A percentile compares a stretch with the other conserved stretches of the same genome.
These are phyloP conservation scores for Trichosporon sp. DNA, from an alignment of 1,284 basidiomycete species.

Conservation along the genomic window DNA sequence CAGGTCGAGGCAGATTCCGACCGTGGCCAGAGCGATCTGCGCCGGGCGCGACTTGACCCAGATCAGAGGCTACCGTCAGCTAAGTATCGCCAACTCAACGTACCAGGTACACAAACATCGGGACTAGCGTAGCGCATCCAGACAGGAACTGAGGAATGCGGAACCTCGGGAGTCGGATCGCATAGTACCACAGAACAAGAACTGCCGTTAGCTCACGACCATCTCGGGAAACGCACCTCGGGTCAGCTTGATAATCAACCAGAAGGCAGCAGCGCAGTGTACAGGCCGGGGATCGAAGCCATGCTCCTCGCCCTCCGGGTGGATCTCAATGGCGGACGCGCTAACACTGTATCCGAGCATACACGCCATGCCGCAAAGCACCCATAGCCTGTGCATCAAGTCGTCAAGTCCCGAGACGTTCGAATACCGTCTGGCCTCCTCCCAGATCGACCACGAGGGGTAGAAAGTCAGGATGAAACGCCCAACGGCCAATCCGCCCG, in stretches of 20 bases:
- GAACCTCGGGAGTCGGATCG: slow-evolving; percentile 48
- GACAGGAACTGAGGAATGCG: slow-evolving; percentile 41
- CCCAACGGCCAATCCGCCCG: slow-evolving; percentile 38
- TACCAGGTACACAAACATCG: slow-evolving; percentile 51
- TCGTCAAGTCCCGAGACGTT: slow-evolving; percentile 55
- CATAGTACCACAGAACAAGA: slow-evolving; percentile 42
- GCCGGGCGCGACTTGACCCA: slow-evolving; percentile 41
- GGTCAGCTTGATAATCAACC: slow-evolving; percentile 44
- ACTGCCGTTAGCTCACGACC: slow-evolving; percentile 27
- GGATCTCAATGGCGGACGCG: slow-evolving; percentile 48
- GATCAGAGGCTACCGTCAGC: slow-evolving; percentile 42
- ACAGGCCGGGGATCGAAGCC: slow-evolving; percentile 26
- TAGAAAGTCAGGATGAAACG: slow-evolving; percentile 49
- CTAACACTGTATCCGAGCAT: slow-evolving; percentile 55
- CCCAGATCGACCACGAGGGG: slow-evolving; percentile 56
- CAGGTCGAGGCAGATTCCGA: slow-evolving; percentile 40
- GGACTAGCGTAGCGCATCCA: slow-evolving; percentile 42
- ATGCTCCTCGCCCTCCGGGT: slow-evolving; percentile 17
- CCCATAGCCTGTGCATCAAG: slow-evolving; percentile 53
- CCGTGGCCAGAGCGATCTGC: slow-evolving; percentile 41
- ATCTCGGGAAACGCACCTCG: slow-evolving; percentile 33
- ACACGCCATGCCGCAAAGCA: slow-evolving; percentile 54
- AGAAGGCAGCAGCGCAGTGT: slow-evolving; percentile 44
- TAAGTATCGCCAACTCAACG: slow-evolving; percentile 17
- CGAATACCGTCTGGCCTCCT: slow-evolving; percentile 53